Evolutionary conservation across 768 basidiomycete species (phyloP).

Genomic region (Lactarius trivialis): DNA sequence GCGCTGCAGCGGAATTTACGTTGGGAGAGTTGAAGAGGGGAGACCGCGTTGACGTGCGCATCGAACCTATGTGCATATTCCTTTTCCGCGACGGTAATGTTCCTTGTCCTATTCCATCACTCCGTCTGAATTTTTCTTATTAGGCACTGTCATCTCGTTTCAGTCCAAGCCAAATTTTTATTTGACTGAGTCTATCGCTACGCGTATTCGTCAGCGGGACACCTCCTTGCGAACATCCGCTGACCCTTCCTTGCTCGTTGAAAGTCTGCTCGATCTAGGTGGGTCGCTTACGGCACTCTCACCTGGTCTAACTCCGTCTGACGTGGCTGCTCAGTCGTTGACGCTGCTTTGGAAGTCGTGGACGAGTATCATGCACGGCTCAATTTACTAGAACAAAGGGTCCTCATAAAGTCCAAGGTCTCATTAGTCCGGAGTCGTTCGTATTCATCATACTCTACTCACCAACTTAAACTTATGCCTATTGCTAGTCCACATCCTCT

Average conservation of each 20-base stretch:
- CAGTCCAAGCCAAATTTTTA: conserved; percentile 39
- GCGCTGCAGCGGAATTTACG: conserved; percentile 26
- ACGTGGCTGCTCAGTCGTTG: conserved; percentile 45
- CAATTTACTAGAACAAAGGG: conserved; percentile 50
- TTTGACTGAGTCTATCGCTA: conserved; percentile 50
- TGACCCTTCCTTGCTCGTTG: conserved; percentile 63
- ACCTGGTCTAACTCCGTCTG: not conserved
- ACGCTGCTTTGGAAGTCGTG: conserved; percentile 59
- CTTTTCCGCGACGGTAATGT: conserved; percentile 54
- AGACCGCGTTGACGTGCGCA: conserved; percentile 52
- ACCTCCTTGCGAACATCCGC: conserved; percentile 55
- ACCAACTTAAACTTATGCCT: not conserved
- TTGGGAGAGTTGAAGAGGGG: conserved; percentile 41
- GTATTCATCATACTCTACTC: conserved; percentile 25
- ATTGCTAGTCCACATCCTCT: conserved; percentile 60
- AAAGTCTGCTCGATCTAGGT: conserved; percentile 58
- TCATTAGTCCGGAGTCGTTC: conserved; percentile 51
- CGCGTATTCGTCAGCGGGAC: conserved; percentile 51
- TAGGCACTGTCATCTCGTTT: conserved; percentile 61
- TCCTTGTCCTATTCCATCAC: not conserved
- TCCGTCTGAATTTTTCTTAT: not conserved
- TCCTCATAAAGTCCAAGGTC: conserved; percentile 56
- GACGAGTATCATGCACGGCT: conserved; percentile 63
- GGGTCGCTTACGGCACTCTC: conserved; percentile 4
- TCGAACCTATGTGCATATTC: conserved; percentile 63